A percentile compares a stretch with the other conserved stretches of the same genome.
Evolutionary conservation across 768 basidiomycete genomes (phyloP).

Genomic region (Leccinum truebloodii): DNA sequence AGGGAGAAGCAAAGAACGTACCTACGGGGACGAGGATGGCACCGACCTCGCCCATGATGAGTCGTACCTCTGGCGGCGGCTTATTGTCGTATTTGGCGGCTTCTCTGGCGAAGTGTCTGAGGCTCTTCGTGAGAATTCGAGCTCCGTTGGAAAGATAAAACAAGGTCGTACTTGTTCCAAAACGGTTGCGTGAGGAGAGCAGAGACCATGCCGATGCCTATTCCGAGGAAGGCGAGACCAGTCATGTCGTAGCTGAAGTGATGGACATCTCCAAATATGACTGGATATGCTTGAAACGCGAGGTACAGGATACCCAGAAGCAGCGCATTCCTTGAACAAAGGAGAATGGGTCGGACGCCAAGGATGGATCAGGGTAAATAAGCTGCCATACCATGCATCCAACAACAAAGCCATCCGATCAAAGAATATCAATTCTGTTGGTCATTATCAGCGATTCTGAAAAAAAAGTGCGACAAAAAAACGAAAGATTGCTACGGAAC

Average conservation of each 20-base stretch:
- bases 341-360: conserved; percentile 1
- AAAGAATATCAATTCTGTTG: conserved; percentile 55
- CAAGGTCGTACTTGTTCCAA: conserved; percentile 39
- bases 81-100: conserved; percentile 41
- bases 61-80: conserved; percentile 65
- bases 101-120: conserved; percentile 41
- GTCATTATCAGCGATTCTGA: neutral
- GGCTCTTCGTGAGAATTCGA: neutral
- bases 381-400: conserved; percentile 57
- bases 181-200: conserved; percentile 43
- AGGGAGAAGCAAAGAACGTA: conserved; percentile 27
- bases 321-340: conserved; percentile 36
- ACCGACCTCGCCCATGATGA: conserved; percentile 69
- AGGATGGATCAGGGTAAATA: neutral
- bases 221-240: conserved; percentile 51
- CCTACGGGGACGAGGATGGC: conserved; percentile 63
- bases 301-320: conserved; percentile 49
- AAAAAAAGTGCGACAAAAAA: no score
- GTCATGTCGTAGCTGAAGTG: conserved; percentile 53
- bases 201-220: conserved; percentile 47
- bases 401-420: conserved; percentile 80
- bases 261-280: conserved; percentile 50
- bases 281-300: conserved; percentile 57
- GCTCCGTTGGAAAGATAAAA: neutral
- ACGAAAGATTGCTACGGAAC: conserved; percentile 23